Base-by-base conservation (phyloP, 169 alveolate species). In the Plasmodium vivax region DNA sequence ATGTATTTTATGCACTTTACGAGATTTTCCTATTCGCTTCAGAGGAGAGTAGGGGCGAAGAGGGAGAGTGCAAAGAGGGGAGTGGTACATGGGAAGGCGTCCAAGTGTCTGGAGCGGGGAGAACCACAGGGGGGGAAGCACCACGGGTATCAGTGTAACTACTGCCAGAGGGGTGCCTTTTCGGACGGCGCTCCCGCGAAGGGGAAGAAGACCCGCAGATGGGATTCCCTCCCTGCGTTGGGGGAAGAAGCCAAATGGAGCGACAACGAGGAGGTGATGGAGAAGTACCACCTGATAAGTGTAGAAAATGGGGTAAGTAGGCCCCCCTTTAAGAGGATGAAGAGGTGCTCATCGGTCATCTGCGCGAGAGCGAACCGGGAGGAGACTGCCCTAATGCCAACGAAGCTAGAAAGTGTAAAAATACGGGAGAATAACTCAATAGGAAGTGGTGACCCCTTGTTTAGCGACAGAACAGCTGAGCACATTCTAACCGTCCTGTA, bases 1-100 rank as follows among this genome's bases (percentile, higher is more conserved):
- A 90, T 90, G 94, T 80, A 90, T 72, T 90, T 38, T 54, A 90
- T 90, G 94, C 94, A 90, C 14, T 90, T 90, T 45, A 90, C 94
- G 27, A 72, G 54, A 41, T 90, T 90, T 41, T 90, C 94, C 10
- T 90, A 47, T 68, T 36, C 87, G n/a, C 75, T 90, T 41, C 72
- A 80, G 41, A 90, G 47, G 41, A 58, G 51, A 45, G 54, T n/a
- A 14, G 9, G 14, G 12, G 3, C 27, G 2, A 2, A 7, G 83
- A 32, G n/a, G 14, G 34, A 16, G 12, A 34, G 14, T n/a, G 34
- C 58, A 7, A 23, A 68, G 7, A 68, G 14, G 34, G 34, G 10
- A 3, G 32, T 23, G 19, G n/a, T 2, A 68, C 38, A n/a, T 19
- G 77, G 43, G 8, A 5, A 19, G n/a, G 38, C 3, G 38, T 10